A percentile compares a stretch with the other conserved stretches of the same genome.
Evolutionary conservation across 2,329 filamentous ascomycete genomes (phyloP).

Genomic region (Lasiodiplodia citricola): DNA sequence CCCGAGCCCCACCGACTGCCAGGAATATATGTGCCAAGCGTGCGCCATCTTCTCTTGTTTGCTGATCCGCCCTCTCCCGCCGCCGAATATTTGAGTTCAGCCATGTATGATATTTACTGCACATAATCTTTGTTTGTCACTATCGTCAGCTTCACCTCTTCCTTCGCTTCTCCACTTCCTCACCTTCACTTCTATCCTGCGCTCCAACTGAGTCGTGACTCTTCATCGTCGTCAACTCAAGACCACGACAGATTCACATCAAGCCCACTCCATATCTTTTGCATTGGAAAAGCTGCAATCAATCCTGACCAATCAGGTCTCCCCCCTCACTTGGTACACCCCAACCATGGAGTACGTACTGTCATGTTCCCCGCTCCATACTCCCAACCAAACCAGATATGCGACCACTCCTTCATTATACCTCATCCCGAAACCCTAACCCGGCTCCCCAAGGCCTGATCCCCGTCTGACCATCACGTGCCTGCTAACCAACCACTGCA

Average conservation of each 20-base stretch:
- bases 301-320: not conserved
- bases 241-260: not conserved
- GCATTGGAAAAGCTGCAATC: not conserved
- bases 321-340: not conserved
- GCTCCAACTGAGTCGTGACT: no score
- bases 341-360: constrained; percentile 15
- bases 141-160: not conserved
- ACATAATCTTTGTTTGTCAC: not conserved
- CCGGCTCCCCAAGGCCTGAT: constrained; percentile 1
- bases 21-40: constrained; percentile 1
- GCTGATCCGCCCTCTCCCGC: not conserved
- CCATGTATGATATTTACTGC: constrained; percentile 1
- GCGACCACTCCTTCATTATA: not conserved
- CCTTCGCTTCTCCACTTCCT: not conserved
- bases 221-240: not conserved
- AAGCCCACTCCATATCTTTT: not conserved
- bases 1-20: not conserved
- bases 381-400: not conserved
- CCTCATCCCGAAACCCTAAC: not conserved
- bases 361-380: not conserved
- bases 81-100: not conserved
- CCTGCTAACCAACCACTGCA: not conserved
- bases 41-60: not conserved
- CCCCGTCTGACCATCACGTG: not conserved
- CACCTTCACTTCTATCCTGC: not conserved